A percentile compares a stretch with the other conserved stretches of the same genome.
phyloP scores from a whole-genome alignment of 768 basidiomycete species.

The Xerocomellus chrysenteron region DNA sequence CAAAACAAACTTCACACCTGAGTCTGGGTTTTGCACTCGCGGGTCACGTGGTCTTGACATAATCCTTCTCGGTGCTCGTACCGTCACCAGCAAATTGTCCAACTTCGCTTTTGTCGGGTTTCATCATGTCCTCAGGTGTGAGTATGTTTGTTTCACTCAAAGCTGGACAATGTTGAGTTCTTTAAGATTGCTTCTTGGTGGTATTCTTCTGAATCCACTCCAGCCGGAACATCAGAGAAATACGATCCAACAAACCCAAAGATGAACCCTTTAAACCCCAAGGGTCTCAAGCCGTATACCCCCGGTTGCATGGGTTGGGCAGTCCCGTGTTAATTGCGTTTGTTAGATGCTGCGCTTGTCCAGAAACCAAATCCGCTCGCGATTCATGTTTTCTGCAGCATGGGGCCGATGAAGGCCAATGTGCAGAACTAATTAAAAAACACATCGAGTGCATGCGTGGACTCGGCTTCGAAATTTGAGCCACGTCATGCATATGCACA shows the following conservation, averaged over 20 bases:
- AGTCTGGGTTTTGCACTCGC: too few relatives aligned
- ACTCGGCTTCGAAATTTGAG: slow-evolving; percentile 81
- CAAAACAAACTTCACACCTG: too few relatives aligned
- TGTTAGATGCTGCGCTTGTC: slow-evolving; percentile 91
- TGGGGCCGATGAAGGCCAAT: slow-evolving; percentile 69
- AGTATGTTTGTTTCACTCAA: not conserved
- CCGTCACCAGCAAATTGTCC: too few relatives aligned
- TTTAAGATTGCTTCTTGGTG: slow-evolving; percentile 54
- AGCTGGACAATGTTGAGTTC: not conserved
- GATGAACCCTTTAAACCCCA: slow-evolving; percentile 86
- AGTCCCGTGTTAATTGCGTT: not conserved
- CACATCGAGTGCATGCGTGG: slow-evolving; percentile 91
- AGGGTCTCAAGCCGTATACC: slow-evolving; percentile 92
- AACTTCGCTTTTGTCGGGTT: not conserved
- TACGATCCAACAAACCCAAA: slow-evolving; percentile 76
- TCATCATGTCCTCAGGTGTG: slow-evolving; percentile 46
- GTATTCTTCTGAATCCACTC: slow-evolving; percentile 39
- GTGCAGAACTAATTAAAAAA: slow-evolving; percentile 71
- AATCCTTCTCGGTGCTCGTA: too few relatives aligned
- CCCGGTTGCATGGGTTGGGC: not conserved
- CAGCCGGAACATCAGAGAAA: slow-evolving; percentile 37
- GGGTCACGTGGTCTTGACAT: too few relatives aligned
- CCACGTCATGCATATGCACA: not conserved
- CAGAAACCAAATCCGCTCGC: slow-evolving; percentile 83
- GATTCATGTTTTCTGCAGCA: slow-evolving; percentile 90